These are phyloP conservation scores for Przewalskia tangutica DNA, from an alignment of 257 asterid genomes.

Conservation along the genomic window DNA sequence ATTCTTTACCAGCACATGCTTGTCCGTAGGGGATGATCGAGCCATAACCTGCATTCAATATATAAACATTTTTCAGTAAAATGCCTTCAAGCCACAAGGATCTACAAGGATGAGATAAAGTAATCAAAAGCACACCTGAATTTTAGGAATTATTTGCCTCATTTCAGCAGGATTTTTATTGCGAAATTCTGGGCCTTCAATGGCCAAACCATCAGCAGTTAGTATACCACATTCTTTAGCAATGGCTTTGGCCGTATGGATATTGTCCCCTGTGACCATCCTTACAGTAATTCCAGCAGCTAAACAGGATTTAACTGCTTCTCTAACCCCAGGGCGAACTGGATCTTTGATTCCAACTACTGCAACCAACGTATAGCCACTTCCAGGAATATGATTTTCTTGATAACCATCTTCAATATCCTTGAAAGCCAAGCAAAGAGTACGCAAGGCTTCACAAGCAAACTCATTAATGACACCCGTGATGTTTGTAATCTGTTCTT, in stretches of 20 bases:
- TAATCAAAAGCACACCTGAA: slow-evolving; percentile 45
- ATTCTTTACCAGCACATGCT: slow-evolving; percentile 70
- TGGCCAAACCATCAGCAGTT: slow-evolving; percentile 54
- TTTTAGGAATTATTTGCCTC: slow-evolving; percentile 58
- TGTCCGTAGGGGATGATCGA: slow-evolving; percentile 91
- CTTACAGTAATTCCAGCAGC: slow-evolving; percentile 89
- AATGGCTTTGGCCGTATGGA: slow-evolving; percentile 89
- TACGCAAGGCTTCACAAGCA: slow-evolving; percentile 74
- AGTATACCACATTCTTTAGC: slow-evolving; percentile 96
- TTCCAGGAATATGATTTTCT: slow-evolving; percentile 43
- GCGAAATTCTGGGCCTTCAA: slow-evolving; percentile 86
- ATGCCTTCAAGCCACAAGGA: neutral
- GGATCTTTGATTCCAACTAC: slow-evolving; percentile 97
- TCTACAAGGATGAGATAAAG: neutral
- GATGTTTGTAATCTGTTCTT: slow-evolving; percentile 37
- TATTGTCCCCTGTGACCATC: slow-evolving; percentile 95
- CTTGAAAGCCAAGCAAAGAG: slow-evolving; percentile 85
- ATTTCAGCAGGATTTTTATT: slow-evolving; percentile 45
- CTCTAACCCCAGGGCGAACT: slow-evolving; percentile 83
- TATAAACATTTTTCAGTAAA: slow-evolving; percentile 8
- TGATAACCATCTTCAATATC: slow-evolving; percentile 36
- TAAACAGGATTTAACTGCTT: slow-evolving; percentile 74
- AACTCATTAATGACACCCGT: slow-evolving; percentile 53
- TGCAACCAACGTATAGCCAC: slow-evolving; percentile 70
- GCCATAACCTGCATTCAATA: slow-evolving; percentile 75